phyloP scores from a whole-genome alignment of 75 land plant species.

The Cupressus sempervirens region DNA sequence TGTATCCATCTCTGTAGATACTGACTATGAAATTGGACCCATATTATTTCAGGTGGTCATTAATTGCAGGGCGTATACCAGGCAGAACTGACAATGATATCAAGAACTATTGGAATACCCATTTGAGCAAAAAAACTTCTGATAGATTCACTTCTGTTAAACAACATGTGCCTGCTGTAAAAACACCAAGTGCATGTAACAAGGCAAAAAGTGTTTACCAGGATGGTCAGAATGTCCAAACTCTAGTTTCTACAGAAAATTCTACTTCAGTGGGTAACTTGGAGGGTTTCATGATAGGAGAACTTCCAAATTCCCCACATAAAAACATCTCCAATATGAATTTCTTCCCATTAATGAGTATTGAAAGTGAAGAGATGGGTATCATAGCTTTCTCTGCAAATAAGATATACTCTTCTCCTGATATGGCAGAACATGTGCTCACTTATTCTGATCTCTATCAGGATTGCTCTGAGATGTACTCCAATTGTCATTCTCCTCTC shows the following conservation, averaged over 20 bases:
- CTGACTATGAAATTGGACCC: not conserved
- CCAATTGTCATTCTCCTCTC: not conserved
- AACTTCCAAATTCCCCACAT: not conserved
- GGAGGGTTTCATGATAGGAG: not conserved
- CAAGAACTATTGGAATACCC: not conserved
- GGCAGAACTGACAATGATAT: not conserved
- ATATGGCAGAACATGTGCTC: not conserved
- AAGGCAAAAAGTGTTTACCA: not conserved
- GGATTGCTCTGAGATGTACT: not conserved
- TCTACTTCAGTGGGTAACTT: not conserved
- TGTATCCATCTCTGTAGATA: not conserved
- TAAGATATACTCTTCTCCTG: not conserved
- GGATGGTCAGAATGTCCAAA: not conserved
- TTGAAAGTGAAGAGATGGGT: not conserved
- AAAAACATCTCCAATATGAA: not conserved
- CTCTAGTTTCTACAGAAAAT: not conserved
- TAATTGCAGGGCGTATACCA: not conserved
- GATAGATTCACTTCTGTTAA: not conserved
- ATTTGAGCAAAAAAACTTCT: not conserved
- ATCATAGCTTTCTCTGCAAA: not conserved
- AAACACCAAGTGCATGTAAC: not conserved
- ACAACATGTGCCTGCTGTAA: not conserved
- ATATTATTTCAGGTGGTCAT: not conserved
- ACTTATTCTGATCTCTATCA: not conserved
- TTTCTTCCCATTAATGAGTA: not conserved